Percentiles rank a stretch among this genome's conserved stretches.
phyloP scores from a whole-genome alignment of 139 green algal genomes.

The Dunaliella primolecta region DNA sequence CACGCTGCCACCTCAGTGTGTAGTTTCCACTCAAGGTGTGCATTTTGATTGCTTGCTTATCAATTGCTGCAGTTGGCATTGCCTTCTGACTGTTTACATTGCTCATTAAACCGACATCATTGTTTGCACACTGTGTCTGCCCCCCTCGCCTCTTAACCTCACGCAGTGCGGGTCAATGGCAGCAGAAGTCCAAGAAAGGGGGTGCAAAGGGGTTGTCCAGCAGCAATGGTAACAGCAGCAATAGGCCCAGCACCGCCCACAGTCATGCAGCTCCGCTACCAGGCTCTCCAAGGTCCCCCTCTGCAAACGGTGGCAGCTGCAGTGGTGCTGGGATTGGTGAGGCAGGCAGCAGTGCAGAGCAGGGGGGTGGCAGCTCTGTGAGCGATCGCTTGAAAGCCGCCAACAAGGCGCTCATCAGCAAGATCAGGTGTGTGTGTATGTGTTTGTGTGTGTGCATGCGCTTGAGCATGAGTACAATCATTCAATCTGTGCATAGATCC shows the following conservation, averaged over 20 bases:
- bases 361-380: slow-evolving; percentile 28
- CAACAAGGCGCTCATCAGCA: slow-evolving; percentile 66
- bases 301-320: neutral
- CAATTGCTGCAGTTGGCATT: too few relatives aligned
- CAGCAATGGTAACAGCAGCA: neutral
- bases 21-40: neutral
- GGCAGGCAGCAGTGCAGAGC: neutral
- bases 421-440: slow-evolving; percentile 39
- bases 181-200: neutral
- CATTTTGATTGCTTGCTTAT: neutral
- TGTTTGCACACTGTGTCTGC: neutral
- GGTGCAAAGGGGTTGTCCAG: neutral
- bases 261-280: neutral
- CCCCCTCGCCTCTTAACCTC: neutral
- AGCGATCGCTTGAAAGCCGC: slow-evolving; percentile 60
- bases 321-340: neutral
- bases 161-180: neutral
- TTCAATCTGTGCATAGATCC: too few relatives aligned
- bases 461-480: too few relatives aligned
- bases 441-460: too few relatives aligned
- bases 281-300: neutral
- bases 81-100: too few relatives aligned
- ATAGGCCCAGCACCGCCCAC: neutral
- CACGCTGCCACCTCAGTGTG: too few relatives aligned
- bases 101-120: too few relatives aligned